Evolutionary conservation across 73 alveolate species (phyloP).

Genomic region (Tetrahymena thermophila): DNA sequence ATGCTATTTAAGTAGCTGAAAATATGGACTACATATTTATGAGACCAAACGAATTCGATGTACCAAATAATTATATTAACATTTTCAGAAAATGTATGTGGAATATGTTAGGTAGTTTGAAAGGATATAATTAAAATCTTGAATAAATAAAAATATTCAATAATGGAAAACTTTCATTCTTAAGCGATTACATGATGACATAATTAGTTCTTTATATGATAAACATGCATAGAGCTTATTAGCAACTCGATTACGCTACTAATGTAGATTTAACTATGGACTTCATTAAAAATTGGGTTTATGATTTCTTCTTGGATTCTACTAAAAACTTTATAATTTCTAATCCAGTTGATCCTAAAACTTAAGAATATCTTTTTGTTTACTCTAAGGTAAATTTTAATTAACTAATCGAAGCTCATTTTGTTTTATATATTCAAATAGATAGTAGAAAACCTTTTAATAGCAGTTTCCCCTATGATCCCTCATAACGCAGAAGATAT

Average conservation of each 20-base stretch:
- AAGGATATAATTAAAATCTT: background rate
- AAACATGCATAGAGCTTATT: background rate
- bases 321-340: background rate
- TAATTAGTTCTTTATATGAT: background rate
- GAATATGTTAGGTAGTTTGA: background rate
- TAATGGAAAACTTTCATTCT: background rate
- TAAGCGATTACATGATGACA: background rate
- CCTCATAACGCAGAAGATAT: background rate
- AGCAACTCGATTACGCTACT: background rate
- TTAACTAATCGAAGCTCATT: background rate
- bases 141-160: background rate
- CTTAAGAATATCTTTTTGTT: background rate
- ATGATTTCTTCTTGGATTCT: background rate
- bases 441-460: background rate
- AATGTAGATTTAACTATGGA: background rate
- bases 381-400: background rate
- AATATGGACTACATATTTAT: background rate
- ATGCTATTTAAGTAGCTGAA: background rate
- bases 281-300: background rate
- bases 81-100: background rate
- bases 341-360: background rate
- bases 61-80: background rate
- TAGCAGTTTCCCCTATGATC: background rate
- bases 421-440: background rate
- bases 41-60: background rate